A percentile compares a stretch with the other conserved stretches of the same genome.
Evolutionary conservation across 116 monocot genomes (phyloP).

Genomic region (Cymodocea nodosa): DNA sequence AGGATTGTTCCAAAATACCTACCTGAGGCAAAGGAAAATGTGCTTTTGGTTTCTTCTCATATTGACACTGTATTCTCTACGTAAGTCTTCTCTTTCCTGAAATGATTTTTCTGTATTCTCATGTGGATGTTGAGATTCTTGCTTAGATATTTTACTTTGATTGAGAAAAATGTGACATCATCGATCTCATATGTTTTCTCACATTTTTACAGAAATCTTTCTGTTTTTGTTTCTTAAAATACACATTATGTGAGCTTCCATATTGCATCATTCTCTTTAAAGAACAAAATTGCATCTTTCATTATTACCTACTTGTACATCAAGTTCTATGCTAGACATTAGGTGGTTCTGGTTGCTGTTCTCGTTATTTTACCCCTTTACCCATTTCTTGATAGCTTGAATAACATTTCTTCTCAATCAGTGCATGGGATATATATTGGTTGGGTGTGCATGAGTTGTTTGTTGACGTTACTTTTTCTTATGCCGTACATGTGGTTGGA

Average conservation of each 20-base stretch:
- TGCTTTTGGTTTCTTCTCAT: slow-evolving; percentile 86
- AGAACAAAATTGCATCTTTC: neutral
- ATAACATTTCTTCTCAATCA: too few relatives aligned
- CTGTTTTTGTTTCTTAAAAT: neutral
- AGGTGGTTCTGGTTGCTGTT: too few relatives aligned
- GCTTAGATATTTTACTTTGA: neutral
- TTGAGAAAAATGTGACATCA: neutral
- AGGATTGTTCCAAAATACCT: slow-evolving; percentile 84
- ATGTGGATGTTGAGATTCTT: neutral
- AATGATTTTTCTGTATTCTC: neutral
- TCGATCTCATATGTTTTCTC: neutral
- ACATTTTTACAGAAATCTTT: neutral
- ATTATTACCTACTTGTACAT: too few relatives aligned
- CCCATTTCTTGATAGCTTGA: too few relatives aligned
- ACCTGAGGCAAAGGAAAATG: slow-evolving; percentile 63
- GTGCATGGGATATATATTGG: too few relatives aligned
- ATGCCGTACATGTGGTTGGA: too few relatives aligned
- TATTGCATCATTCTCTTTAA: neutral
- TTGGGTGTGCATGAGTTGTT: too few relatives aligned
- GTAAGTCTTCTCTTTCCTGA: slow-evolving; percentile 30
- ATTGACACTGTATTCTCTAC: slow-evolving; percentile 93
- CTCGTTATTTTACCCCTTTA: too few relatives aligned
- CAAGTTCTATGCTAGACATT: too few relatives aligned
- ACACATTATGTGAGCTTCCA: too few relatives aligned
- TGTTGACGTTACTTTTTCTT: too few relatives aligned